These are phyloP conservation scores for Acanthamoeba rhysodes DNA, from an alignment of 208 protist species.

Conservation along the genomic window DNA sequence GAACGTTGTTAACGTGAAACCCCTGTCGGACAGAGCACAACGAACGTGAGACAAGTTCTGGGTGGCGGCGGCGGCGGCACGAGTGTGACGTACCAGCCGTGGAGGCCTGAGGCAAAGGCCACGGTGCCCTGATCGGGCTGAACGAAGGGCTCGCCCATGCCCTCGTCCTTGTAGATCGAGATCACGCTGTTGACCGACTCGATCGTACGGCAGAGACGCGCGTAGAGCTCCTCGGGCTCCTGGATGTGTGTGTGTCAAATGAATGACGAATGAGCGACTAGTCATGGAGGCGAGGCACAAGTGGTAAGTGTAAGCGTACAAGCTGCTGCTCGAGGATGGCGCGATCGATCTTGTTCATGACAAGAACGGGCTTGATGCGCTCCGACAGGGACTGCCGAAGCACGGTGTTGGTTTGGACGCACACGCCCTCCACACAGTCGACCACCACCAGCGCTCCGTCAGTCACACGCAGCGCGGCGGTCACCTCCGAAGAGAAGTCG, in stretches of 20 bases:
- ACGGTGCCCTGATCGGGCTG: slow-evolving; percentile 96
- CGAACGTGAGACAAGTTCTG: too few species aligned
- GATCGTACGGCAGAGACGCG: slow-evolving; percentile 94
- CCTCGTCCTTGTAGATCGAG: slow-evolving; percentile 97
- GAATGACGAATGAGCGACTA: too few species aligned
- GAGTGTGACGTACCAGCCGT: slow-evolving; percentile 97
- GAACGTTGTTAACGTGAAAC: slow-evolving; percentile 98
- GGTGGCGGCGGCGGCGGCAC: too few species aligned
- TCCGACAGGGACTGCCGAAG: slow-evolving; percentile 98
- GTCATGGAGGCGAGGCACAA: slow-evolving; percentile 81
- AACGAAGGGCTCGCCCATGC: slow-evolving; percentile 95
- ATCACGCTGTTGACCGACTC: slow-evolving; percentile 98
- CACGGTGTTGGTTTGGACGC: slow-evolving; percentile 99
- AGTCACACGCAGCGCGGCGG: slow-evolving; percentile 99
- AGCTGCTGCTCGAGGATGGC: slow-evolving; percentile 96
- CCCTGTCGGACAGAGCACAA: slow-evolving; percentile 77
- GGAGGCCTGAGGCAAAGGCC: slow-evolving; percentile 98
- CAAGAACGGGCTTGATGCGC: slow-evolving; percentile 99
- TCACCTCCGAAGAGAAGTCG: slow-evolving; percentile 99
- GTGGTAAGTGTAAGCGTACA: slow-evolving; percentile 51
- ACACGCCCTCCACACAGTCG: slow-evolving; percentile 99
- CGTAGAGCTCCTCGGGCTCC: slow-evolving; percentile 89
- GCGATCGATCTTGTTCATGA: slow-evolving; percentile 99
- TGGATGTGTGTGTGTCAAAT: neutral
- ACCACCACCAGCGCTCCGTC: slow-evolving; percentile 99